Evolutionary conservation across 192 early-diverging fungal species (phyloP), one percentile per base, ranked within the genome.

Genomic region (Jimgerdemannia lactiflua): DNA sequence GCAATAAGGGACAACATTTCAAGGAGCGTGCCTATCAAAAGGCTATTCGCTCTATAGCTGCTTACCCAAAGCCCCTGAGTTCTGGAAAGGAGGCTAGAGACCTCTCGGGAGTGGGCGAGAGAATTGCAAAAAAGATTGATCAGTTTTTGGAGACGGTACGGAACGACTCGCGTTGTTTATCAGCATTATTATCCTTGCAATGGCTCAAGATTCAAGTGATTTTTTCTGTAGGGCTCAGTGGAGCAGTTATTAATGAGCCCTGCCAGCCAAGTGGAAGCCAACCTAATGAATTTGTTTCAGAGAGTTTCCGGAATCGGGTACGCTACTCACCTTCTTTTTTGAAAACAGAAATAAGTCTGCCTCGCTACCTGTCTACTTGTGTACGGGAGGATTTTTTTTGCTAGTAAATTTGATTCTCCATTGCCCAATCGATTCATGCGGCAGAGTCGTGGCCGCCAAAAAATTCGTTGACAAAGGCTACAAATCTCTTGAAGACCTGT

Each of bases 131-230:
- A 19, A 77, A 73, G 19, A 77, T 77, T 63, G 71, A 77, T 39
- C 70, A 77, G 44, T 72, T 77, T 9, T 18, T 77, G 40, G n/a
- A 73, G 40, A 77, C 71, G 65, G 75, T 77, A 43, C 29, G 71
- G 65, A 7, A 6, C 40, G 4, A 29, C 14, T 59, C 49, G 49
- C 8, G 8, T 59, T 10, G 49, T 59, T 59, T 14, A 59, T 59
- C 8, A 59, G 14, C 14, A 14, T 6, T 59, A 59, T 14, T 59
- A 14, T 59, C 6, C 6, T 59, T 59, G 6, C 14, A 59, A 59
- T 10, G 14, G 0, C 14, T 14, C 49, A 59, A 59, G 14, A 59
- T 59, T 59, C 49, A 59, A 10, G 6, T 59, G 14, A 59, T 59
- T 10, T 10, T 59, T 14, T 59, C 49, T 29, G 29, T 29, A 59